phyloP scores from a whole-genome alignment of 1,284 basidiomycete genomes.

The Boletus albobrunnescens region DNA sequence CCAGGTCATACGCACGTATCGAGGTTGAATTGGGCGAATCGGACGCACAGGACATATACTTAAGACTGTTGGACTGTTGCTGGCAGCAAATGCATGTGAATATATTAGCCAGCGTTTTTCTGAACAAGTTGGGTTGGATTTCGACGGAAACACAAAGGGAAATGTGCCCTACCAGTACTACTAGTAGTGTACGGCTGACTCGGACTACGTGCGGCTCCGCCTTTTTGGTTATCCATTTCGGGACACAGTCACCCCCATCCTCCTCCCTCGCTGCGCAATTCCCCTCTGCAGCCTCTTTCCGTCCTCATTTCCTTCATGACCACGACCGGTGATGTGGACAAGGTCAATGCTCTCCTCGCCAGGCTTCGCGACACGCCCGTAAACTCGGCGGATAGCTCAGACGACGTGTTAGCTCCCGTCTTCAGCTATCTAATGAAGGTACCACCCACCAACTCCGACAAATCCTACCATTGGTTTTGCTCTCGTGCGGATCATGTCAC shows the following conservation, averaged over 20 bases:
- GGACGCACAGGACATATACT: not conserved
- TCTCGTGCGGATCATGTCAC: conserved; percentile 48
- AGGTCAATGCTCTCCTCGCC: conserved; percentile 45
- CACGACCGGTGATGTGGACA: conserved; percentile 20
- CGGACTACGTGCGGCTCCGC: not conserved
- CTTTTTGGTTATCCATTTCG: conserved; percentile 8
- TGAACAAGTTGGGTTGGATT: not conserved
- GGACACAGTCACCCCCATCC: not conserved
- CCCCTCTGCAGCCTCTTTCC: not conserved
- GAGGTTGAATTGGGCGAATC: not conserved
- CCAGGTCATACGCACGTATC: not conserved
- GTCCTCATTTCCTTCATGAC: conserved; percentile 26
- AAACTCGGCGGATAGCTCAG: conserved; percentile 43
- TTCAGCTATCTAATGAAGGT: conserved; percentile 55
- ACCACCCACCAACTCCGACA: conserved; percentile 36
- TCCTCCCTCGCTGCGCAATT: not conserved
- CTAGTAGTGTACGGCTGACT: conserved; percentile 7
- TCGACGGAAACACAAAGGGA: not conserved
- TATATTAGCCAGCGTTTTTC: not conserved
- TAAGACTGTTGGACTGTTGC: no score
- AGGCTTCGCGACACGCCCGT: conserved; percentile 55
- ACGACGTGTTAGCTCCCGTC: conserved; percentile 50
- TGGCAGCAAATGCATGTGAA: not conserved
- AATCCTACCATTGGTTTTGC: conserved; percentile 70
- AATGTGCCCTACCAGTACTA: no score